These are phyloP conservation scores for Solanum chilense DNA, from an alignment of 257 asterid species.

Conservation along the genomic window DNA sequence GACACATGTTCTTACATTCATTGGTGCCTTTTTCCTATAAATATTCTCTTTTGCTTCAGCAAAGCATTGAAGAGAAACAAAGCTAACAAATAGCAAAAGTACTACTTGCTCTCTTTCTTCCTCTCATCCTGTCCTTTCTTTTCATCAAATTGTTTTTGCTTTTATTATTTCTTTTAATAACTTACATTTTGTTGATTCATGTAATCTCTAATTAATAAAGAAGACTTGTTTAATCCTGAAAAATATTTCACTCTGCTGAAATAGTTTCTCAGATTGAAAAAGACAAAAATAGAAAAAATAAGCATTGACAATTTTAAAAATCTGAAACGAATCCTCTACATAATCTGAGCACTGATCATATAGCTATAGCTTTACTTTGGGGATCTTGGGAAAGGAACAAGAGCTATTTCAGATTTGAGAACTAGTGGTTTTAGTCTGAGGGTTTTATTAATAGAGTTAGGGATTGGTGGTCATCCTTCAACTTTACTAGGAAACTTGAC, in stretches of 20 bases:
- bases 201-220: not conserved
- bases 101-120: not conserved
- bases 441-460: not conserved
- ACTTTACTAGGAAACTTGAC: not conserved
- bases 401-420: no score
- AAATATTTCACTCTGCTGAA: not conserved
- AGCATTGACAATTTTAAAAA: not conserved
- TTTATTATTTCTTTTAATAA: not conserved
- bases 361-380: not conserved
- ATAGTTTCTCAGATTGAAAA: not conserved
- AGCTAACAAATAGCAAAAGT: not conserved
- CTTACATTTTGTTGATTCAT: not conserved
- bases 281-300: not conserved
- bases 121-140: not conserved
- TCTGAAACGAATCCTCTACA: not conserved
- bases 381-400: not conserved
- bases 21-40: not conserved
- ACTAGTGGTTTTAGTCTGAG: not conserved
- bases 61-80: not conserved
- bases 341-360: not conserved
- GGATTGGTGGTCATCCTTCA: not conserved
- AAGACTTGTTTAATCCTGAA: not conserved
- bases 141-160: not conserved
- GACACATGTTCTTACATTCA: not conserved
- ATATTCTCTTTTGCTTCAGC: not conserved